These are phyloP conservation scores for Elsinoe batatas DNA, from an alignment of 2,329 filamentous ascomycete genomes.

Conservation along the genomic window DNA sequence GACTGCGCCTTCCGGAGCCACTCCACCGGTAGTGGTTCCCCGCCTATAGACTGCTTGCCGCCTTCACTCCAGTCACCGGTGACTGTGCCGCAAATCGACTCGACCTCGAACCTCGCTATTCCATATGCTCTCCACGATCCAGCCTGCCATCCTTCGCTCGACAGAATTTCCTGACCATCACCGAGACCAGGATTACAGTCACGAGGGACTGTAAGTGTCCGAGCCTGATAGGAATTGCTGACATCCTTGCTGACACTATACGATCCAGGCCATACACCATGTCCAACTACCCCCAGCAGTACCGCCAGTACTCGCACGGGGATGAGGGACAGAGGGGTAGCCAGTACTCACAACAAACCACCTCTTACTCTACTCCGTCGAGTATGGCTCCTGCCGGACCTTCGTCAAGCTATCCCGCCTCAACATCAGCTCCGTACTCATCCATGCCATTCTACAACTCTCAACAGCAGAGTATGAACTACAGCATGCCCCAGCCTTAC, in stretches of 20 bases:
- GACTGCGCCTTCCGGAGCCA: slow-evolving; percentile 33
- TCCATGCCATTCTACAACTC: slow-evolving; percentile 3
- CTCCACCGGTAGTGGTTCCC: background rate
- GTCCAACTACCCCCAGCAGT: slow-evolving; percentile 8
- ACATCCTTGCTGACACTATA: background rate
- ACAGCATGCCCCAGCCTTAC: slow-evolving; percentile 9
- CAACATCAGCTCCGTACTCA: background rate
- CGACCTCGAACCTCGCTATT: background rate
- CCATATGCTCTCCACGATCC: slow-evolving; percentile 10
- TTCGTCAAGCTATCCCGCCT: background rate
- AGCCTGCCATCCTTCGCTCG: slow-evolving; percentile 8
- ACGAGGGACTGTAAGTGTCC: background rate
- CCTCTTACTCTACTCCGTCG: background rate
- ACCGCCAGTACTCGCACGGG: slow-evolving; percentile 10
- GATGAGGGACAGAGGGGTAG: slow-evolving; percentile 2
- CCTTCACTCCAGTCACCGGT: background rate
- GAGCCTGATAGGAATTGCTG: background rate
- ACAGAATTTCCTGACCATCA: slow-evolving; percentile 7
- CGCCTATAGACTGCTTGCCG: background rate
- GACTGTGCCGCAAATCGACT: background rate
- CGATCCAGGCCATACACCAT: slow-evolving; percentile 1
- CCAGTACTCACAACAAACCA: background rate
- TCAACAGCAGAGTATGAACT: slow-evolving; percentile 5
- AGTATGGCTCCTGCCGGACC: slow-evolving; percentile 5
- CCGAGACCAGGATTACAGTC: background rate